Conservation (phyloP, 352 stramenopile genomes). For the Sclerospora graminicola region DNA sequence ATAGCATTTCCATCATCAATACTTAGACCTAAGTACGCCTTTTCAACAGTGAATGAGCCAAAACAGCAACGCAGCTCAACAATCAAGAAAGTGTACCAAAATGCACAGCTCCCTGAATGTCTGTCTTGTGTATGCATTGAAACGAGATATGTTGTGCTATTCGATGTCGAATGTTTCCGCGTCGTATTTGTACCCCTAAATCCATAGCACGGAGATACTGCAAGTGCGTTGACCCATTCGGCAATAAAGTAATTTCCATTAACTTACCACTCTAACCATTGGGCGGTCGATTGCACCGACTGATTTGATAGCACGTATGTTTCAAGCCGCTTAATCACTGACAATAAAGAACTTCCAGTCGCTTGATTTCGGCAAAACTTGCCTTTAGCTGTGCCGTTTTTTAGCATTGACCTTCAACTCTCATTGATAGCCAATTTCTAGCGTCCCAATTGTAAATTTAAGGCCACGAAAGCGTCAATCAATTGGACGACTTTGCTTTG, state of each 20-base stretch:
- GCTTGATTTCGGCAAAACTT: slow-evolving; percentile 41
- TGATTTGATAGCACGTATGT: slow-evolving; percentile 21
- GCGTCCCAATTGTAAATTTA: too few relatives aligned
- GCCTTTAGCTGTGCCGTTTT: slow-evolving; percentile 31
- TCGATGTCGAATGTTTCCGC: slow-evolving; percentile 39
- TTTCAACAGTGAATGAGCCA: too few relatives aligned
- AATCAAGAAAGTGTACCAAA: too few relatives aligned
- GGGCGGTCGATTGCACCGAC: slow-evolving; percentile 20
- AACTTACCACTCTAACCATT: slow-evolving; percentile 68
- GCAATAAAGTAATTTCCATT: too few relatives aligned
- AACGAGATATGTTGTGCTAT: slow-evolving; percentile 23
- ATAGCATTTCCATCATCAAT: slow-evolving; percentile 71
- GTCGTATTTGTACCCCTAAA: slow-evolving; percentile 55
- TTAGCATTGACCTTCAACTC: too few relatives aligned
- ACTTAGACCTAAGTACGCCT: slow-evolving; percentile 54
- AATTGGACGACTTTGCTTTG: too few relatives aligned
- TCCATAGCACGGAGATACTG: slow-evolving; percentile 65
- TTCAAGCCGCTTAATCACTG: slow-evolving; percentile 37
- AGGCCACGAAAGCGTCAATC: too few relatives aligned
- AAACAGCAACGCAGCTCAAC: slow-evolving; percentile 3
- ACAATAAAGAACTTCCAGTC: slow-evolving; percentile 21
- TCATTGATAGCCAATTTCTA: too few relatives aligned
- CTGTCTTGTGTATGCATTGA: slow-evolving; percentile 52
- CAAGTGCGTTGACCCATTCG: not conserved
- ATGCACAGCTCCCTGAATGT: slow-evolving; percentile 43